phyloP scores from a whole-genome alignment of 352 stramenopile genomes.

The Phytophthora kernoviae region DNA sequence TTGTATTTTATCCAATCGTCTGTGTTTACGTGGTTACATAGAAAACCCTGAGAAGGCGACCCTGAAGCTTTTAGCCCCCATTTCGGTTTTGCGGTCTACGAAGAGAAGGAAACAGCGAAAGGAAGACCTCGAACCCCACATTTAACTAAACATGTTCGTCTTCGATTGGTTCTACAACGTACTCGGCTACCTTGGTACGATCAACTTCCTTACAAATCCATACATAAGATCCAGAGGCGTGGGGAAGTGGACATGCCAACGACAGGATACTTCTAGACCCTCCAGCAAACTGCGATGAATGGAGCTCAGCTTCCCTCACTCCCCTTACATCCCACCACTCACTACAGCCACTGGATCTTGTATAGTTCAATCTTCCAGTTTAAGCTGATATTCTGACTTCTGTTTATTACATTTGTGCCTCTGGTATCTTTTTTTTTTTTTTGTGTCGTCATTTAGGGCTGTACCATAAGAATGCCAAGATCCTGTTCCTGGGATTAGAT shows the following conservation, averaged over 20 bases:
- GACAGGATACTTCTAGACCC: too few relatives aligned
- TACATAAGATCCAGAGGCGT: neutral
- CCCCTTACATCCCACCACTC: too few relatives aligned
- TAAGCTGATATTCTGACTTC: too few relatives aligned
- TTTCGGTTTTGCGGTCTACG: conserved; percentile 37
- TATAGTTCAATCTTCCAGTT: too few relatives aligned
- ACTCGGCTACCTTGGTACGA: conserved; percentile 92
- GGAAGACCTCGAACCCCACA: conserved; percentile 4
- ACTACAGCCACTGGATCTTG: neutral
- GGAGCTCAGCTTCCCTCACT: too few relatives aligned
- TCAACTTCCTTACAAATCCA: neutral
- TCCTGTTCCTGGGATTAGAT: conserved; percentile 99
- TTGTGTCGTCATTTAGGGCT: conserved; percentile 85
- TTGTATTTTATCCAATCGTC: conserved; percentile 58
- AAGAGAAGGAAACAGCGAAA: conserved; percentile 11
- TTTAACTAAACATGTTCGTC: conserved; percentile 85
- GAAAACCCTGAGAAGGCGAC: neutral
- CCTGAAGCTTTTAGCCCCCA: neutral
- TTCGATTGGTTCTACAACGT: conserved; percentile 97
- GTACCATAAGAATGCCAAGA: conserved; percentile 99
- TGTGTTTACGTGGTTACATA: conserved; percentile 58
- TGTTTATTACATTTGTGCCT: conserved; percentile 9
- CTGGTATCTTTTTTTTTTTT: conserved; percentile 10
- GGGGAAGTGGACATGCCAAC: too few relatives aligned
- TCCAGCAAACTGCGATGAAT: too few relatives aligned